Evolutionary conservation across 768 basidiomycete genomes (phyloP), one percentile per base, ranked within the genome.

Genomic region (Leccinum subgranulosum): DNA sequence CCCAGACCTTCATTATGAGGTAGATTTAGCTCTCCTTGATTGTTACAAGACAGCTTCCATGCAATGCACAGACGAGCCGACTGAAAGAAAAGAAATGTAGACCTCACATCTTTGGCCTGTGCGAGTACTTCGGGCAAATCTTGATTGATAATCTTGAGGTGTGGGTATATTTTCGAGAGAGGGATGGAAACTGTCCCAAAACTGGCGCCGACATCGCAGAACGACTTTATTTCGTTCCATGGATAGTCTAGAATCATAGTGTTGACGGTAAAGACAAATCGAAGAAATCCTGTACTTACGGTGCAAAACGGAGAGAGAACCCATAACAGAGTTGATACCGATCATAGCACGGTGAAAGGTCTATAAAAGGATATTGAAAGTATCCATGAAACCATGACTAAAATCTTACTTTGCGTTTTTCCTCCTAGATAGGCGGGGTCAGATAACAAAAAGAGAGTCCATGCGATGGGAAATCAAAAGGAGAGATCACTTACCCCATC

Each of bases 151-250:
- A 73, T 64, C 41, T 64, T 69, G 29, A 73, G 51, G 21, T 69
- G 66, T 10, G 69, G 70, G 49, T 61, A 60, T 41, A 55, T 57
- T 53, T 59, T 72, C 2, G 69, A 56, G 46, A 73, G 63, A 23
- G 67, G 64, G 1, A 65, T 25, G 47, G 72, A 70, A 23, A 73
- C 54, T 1, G 66, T 60, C 15, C 71, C 71, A 3, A 67, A 27
- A n/a, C 71, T 66, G 5, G 70, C 64, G 9, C 71, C 71, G 23
- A 72, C 58, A 49, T 72, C 71, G 11, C 67, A 66, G 34, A 74
- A 56, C 4, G 65, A 63, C 29, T 61, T 55, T 23, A 64, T 54
- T 54, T 58, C 60, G 55, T 61, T 33, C 73, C 73, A 60, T 31
- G 67, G 63, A 57, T 65, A 60, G 47, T 70, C 65, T 72, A 3